Conservation (phyloP, 2,329 filamentous ascomycete species). For the Phialophora verrucosa region DNA sequence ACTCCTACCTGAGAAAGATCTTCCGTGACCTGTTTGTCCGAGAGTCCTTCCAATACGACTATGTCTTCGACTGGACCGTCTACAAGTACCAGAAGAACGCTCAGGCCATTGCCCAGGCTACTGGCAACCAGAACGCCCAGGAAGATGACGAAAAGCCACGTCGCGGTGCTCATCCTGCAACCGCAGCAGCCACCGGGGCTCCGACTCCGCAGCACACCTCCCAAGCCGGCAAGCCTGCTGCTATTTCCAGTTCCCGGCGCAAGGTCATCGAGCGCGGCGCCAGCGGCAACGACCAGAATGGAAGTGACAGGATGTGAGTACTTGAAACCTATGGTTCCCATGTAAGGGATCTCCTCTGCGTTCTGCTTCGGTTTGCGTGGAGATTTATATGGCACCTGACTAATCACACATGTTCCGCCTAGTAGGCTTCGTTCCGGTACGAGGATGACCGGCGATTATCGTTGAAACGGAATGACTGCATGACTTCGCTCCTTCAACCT, state of each 20-base stretch:
- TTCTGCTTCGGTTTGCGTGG: constrained; percentile 82
- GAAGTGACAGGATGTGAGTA: constrained; percentile 97
- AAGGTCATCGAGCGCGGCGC: constrained; percentile 77
- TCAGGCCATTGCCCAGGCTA: constrained; percentile 86
- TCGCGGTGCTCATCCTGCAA: constrained; percentile 64
- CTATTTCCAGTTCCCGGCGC: constrained; percentile 76
- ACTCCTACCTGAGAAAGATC: constrained; percentile 99
- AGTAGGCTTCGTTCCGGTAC: constrained; percentile 83
- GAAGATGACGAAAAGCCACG: constrained; percentile 78
- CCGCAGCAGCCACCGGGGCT: constrained; percentile 68
- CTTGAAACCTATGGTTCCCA: constrained; percentile 71
- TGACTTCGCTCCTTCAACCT: constrained; percentile 32
- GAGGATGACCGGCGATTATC: constrained; percentile 65
- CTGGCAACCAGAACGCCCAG: constrained; percentile 67
- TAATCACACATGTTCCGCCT: constrained; percentile 81
- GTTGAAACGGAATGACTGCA: constrained; percentile 60
- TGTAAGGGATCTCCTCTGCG: constrained; percentile 90
- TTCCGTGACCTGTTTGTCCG: constrained; percentile 99
- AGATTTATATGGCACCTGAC: constrained; percentile 75
- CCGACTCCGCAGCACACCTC: constrained; percentile 59
- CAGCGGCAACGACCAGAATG: constrained; percentile 66
- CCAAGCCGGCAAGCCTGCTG: constrained; percentile 71
- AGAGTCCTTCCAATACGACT: constrained; percentile 99
- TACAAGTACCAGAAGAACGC: constrained; percentile 99
- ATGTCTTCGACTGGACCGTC: constrained; percentile 99